Base-by-base conservation (phyloP, 148 eudicot genomes). In the Hydrangea macrophylla region DNA sequence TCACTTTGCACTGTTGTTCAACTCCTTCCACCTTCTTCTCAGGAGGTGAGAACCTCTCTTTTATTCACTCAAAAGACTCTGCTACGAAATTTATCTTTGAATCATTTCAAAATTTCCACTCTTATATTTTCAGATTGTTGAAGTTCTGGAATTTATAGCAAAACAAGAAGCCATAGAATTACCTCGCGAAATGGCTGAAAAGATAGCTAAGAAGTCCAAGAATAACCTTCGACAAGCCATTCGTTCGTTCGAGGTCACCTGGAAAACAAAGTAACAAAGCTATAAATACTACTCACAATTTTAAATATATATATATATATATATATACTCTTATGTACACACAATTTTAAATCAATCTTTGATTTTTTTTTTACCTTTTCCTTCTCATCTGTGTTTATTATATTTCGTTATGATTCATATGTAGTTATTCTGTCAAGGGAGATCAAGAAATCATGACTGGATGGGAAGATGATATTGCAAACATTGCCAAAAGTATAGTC, bases 191-290 rank as follows among this genome's bases (percentile, higher is more conserved):
- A 26, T 82, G 70, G 78, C 85, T 27, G 73, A 54, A 26, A 75
- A 36, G 56, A 71, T 82, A 32, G 79, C 85, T 36, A 69, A 37
- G 69, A 75, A 75, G 48, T 69, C 85, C 36, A 75, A 75, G 70
- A 75, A 75, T 51, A 82, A 82, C 65, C 76, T 82, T 40, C 60
- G 85, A 65, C 85, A 82, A 75, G 85, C 85, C 23, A 75, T 82
- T 9, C 82, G 85, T 20, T 82, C 85, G 23, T 75, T 82, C 26
- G 82, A 82, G 75, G 82, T 80, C 15, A 78, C 82, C 56, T 72
- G 80, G 80, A 72, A 67, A 68, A 56, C 51, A 40, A 69, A 62
- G 82, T 82, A 74, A 59, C 33, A 5, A 56, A 26, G 7, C n/a
- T n/a, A n/a, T n/a, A n/a, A n/a, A n/a, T n/a, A n/a, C n/a, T n/a